These are phyloP conservation scores for Elongisporangium senticosum DNA, from an alignment of 352 stramenopile species.

Conservation along the genomic window DNA sequence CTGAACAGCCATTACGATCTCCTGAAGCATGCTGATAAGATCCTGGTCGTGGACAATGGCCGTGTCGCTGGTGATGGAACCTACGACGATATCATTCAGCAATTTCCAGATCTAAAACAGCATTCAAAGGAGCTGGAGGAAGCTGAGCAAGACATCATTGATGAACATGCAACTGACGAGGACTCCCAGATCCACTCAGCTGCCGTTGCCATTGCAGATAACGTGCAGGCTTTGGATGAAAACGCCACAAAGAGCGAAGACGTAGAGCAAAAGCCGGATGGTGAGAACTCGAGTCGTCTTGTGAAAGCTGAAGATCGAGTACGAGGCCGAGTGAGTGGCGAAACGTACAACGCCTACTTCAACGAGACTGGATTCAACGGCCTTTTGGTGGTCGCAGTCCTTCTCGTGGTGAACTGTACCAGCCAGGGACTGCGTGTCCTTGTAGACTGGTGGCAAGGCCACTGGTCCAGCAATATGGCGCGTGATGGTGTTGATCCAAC, in stretches of 20 bases:
- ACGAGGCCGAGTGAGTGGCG: slow-evolving; percentile 18
- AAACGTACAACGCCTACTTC: slow-evolving; percentile 29
- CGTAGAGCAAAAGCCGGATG: no score
- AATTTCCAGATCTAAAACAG: slow-evolving; percentile 19
- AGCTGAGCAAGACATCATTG: slow-evolving; percentile 17
- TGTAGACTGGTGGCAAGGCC: slow-evolving; percentile 31
- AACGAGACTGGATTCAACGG: slow-evolving; percentile 24
- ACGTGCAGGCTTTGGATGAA: not conserved
- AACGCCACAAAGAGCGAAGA: not conserved
- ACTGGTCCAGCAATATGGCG: slow-evolving; percentile 27
- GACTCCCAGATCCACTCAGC: not conserved
- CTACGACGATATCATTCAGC: slow-evolving; percentile 14
- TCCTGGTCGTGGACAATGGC: slow-evolving; percentile 28
- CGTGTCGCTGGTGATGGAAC: slow-evolving; percentile 15
- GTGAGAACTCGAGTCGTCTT: not conserved
- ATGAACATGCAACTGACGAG: slow-evolving; percentile 11
- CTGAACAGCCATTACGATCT: slow-evolving; percentile 42
- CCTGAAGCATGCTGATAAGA: slow-evolving; percentile 23
- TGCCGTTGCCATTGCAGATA: not conserved
- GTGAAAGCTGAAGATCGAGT: slow-evolving; percentile 22
- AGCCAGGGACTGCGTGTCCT: slow-evolving; percentile 16
- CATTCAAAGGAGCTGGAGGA: slow-evolving; percentile 8
- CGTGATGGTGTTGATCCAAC: slow-evolving; percentile 9
- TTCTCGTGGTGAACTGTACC: no score
- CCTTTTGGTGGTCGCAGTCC: slow-evolving; percentile 10